phyloP scores from a whole-genome alignment of 2,329 filamentous ascomycete genomes.

The Blumeriella jaapii region DNA sequence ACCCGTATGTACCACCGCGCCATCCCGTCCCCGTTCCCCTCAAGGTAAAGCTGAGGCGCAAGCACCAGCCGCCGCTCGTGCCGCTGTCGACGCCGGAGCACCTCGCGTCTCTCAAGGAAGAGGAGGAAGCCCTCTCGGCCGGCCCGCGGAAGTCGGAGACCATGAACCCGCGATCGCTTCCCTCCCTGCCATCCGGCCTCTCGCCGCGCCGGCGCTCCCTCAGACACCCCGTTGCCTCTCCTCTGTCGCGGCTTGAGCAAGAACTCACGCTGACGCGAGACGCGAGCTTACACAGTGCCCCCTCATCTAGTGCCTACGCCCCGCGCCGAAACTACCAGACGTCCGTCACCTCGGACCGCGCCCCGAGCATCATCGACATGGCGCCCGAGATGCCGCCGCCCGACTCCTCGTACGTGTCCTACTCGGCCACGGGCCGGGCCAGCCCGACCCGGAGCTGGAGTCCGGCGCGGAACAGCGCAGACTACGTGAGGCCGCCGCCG shows the following conservation, averaged over 20 bases:
- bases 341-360: slow-evolving; percentile 34
- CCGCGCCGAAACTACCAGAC: slow-evolving; percentile 37
- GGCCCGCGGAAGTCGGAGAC: slow-evolving; percentile 27
- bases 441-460: slow-evolving; percentile 51
- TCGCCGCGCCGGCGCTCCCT: slow-evolving; percentile 32
- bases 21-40: slow-evolving; percentile 8
- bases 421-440: slow-evolving; percentile 35
- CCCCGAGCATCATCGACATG: slow-evolving; percentile 43
- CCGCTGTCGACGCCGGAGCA: slow-evolving; percentile 28
- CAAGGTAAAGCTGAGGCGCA: slow-evolving; percentile 11
- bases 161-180: slow-evolving; percentile 32
- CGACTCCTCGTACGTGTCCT: slow-evolving; percentile 52
- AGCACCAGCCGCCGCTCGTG: background rate
- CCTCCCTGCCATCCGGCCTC: slow-evolving; percentile 40
- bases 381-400: slow-evolving; percentile 49
- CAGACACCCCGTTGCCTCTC: slow-evolving; percentile 29
- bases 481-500: slow-evolving; percentile 56
- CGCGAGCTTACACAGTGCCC: slow-evolving; percentile 20
- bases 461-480: slow-evolving; percentile 40
- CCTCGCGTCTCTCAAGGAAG: slow-evolving; percentile 29
- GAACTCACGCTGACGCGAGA: background rate
- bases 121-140: slow-evolving; percentile 29
- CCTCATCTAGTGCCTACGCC: slow-evolving; percentile 19
- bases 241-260: slow-evolving; percentile 10
- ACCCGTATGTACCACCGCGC: slow-evolving; percentile 42